Percentiles rank a stretch among this genome's conserved stretches.
Evolutionary conservation across 225 moss, liverwort and hornwort genomes (phyloP).

Genomic region (Sphagnum contortum): DNA sequence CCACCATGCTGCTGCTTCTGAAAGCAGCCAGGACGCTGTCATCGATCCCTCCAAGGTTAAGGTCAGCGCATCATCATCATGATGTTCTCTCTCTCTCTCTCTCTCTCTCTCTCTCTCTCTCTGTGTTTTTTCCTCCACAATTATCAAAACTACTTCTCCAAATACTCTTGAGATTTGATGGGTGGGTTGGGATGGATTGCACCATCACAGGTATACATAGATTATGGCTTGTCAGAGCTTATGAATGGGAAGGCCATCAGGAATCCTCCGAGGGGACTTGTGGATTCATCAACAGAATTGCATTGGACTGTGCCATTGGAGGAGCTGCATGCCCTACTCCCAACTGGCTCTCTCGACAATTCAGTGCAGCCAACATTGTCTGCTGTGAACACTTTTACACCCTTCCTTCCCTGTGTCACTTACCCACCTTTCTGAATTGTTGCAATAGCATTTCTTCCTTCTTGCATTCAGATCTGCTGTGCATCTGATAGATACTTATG

Average conservation of each 20-base stretch:
- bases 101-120: background rate
- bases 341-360: constrained; percentile 41
- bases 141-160: background rate
- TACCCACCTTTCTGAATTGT: background rate
- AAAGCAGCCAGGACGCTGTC: constrained; percentile 14
- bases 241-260: constrained; percentile 53
- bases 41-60: constrained; percentile 41
- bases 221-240: constrained; percentile 51
- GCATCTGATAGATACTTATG: too few relatives aligned
- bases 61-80: constrained; percentile 10
- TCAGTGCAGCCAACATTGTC: constrained; percentile 25
- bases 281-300: constrained; percentile 3
- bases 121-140: background rate
- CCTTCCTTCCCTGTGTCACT: background rate
- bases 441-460: background rate
- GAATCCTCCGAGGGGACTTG: constrained; percentile 25
- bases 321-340: constrained; percentile 34
- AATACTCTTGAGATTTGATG: background rate
- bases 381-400: background rate
- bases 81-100: too few relatives aligned
- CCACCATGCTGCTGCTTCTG: constrained; percentile 7
- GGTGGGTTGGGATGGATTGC: background rate
- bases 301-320: constrained; percentile 39
- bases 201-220: constrained; percentile 35
- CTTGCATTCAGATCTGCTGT: too few relatives aligned